phyloP scores from a whole-genome alignment of 345 rosid species.

The Iberis pinnata region DNA sequence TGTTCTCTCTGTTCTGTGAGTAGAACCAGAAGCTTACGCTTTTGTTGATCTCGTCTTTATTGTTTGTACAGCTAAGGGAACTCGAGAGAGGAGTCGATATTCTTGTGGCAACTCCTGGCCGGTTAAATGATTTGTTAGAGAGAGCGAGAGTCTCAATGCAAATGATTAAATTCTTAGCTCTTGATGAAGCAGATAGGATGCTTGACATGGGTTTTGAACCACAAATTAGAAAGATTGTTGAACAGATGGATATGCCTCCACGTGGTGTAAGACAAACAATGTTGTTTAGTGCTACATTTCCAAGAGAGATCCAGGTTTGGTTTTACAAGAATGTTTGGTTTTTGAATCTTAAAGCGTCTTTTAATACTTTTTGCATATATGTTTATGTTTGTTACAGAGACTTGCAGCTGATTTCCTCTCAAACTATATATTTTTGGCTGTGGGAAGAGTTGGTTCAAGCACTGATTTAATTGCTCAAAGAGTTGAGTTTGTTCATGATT shows the following conservation, averaged over 20 bases:
- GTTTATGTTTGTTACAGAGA: conserved; percentile 60
- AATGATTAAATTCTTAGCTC: conserved; percentile 79
- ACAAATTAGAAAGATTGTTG: conserved; percentile 91
- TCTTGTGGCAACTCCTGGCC: conserved; percentile 98
- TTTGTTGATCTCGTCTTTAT: conserved; percentile 9
- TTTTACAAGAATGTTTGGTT: conserved; percentile 4
- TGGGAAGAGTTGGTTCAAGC: conserved; percentile 98
- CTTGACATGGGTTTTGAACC: conserved; percentile 99
- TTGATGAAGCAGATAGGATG: conserved; percentile 99
- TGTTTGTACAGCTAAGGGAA: conserved; percentile 66
- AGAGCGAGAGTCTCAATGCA: conserved; percentile 93
- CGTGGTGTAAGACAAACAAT: conserved; percentile 84
- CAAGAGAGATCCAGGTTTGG: conserved; percentile 87
- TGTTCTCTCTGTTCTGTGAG: conserved; percentile 6
- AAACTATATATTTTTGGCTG: conserved; percentile 85
- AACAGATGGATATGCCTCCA: conserved; percentile 96
- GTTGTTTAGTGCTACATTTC: conserved; percentile 98
- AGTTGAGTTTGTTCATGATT: conserved; percentile 85
- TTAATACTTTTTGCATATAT: conserved; percentile 6
- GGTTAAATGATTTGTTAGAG: conserved; percentile 91
- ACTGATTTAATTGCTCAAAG: conserved; percentile 95
- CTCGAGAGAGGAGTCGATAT: conserved; percentile 97
- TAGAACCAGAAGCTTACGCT: background rate
- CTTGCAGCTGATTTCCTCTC: conserved; percentile 87
- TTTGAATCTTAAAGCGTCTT: background rate